Conservation (phyloP, 371 early-diverging fungal genomes). For the Mortierella sp. region DNA sequence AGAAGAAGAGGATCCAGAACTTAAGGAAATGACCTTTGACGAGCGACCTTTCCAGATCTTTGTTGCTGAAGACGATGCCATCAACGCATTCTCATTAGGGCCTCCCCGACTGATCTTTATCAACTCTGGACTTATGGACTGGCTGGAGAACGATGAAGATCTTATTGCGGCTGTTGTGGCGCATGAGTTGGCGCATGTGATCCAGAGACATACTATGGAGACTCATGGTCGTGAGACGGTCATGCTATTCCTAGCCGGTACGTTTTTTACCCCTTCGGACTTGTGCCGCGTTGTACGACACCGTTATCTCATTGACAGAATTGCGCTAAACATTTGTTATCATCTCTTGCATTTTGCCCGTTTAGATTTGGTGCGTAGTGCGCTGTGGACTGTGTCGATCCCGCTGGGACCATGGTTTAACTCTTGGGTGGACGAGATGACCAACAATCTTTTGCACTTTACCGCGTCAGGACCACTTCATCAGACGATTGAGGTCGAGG, state of each 20-base stretch:
- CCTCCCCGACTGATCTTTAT: conserved; percentile 59
- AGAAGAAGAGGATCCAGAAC: conserved; percentile 30
- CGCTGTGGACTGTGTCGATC: conserved; percentile 50
- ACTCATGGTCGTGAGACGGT: conserved; percentile 64
- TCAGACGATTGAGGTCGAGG: conserved; percentile 58
- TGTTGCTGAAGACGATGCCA: conserved; percentile 44
- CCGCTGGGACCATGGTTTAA: conserved; percentile 58
- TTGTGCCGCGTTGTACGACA: background rate
- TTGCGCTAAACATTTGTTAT: background rate
- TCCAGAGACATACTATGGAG: conserved; percentile 75
- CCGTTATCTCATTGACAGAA: background rate
- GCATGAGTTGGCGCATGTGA: conserved; percentile 74
- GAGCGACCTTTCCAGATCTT: conserved; percentile 52
- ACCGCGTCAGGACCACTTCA: conserved; percentile 50
- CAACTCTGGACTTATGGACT: conserved; percentile 62
- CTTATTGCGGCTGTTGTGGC: conserved; percentile 71
- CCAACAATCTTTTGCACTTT: conserved; percentile 39
- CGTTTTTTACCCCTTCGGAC: background rate
- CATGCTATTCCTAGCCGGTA: conserved; percentile 53
- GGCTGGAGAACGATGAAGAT: conserved; percentile 66
- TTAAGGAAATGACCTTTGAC: conserved; percentile 36
- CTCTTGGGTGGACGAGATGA: conserved; percentile 49
- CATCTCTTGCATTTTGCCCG: background rate
- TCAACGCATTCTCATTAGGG: conserved; percentile 49
- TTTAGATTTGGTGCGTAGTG: conserved; percentile 46